These are phyloP conservation scores for Cladosporium sp. DNA, from an alignment of 2,329 filamentous ascomycete species.

Conservation along the genomic window DNA sequence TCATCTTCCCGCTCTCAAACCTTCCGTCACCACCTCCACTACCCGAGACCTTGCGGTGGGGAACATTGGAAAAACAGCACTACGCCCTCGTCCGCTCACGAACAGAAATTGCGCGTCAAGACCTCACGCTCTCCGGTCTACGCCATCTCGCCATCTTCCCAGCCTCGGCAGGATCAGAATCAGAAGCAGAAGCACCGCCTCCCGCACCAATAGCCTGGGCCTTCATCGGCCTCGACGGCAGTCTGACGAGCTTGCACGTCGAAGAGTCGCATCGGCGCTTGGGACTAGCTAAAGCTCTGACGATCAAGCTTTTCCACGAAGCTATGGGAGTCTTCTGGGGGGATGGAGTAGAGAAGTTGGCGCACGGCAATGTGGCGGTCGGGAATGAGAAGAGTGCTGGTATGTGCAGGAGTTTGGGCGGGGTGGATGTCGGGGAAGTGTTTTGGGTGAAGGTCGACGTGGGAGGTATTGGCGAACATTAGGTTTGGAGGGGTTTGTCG, in stretches of 20 bases:
- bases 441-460: constrained; percentile 54
- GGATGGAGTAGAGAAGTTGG: constrained; percentile 46
- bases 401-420: constrained; percentile 60
- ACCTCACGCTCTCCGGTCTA: constrained; percentile 41
- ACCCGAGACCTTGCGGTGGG: constrained; percentile 54
- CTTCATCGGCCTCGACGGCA: constrained; percentile 59
- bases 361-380: constrained; percentile 60
- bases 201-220: constrained; percentile 59
- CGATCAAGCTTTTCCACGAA: constrained; percentile 54
- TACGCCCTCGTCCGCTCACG: constrained; percentile 52
- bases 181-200: too few species aligned
- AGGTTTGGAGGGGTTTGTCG: too few species aligned
- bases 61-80: constrained; percentile 48
- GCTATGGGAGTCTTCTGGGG: constrained; percentile 38
- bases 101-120: constrained; percentile 49
- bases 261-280: constrained; percentile 56
- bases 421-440: constrained; percentile 51
- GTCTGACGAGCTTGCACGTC: constrained; percentile 58
- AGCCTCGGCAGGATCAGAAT: constrained; percentile 42
- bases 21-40: constrained; percentile 24
- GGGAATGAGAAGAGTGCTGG: constrained; percentile 58
- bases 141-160: constrained; percentile 34
- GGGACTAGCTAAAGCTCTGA: constrained; percentile 61
- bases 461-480: constrained; percentile 11
- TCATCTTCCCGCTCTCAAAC: constrained; percentile 22